Evolutionary conservation across 2,329 filamentous ascomycete genomes (phyloP).

Genomic region (Sclerotiophoma versabilis): DNA sequence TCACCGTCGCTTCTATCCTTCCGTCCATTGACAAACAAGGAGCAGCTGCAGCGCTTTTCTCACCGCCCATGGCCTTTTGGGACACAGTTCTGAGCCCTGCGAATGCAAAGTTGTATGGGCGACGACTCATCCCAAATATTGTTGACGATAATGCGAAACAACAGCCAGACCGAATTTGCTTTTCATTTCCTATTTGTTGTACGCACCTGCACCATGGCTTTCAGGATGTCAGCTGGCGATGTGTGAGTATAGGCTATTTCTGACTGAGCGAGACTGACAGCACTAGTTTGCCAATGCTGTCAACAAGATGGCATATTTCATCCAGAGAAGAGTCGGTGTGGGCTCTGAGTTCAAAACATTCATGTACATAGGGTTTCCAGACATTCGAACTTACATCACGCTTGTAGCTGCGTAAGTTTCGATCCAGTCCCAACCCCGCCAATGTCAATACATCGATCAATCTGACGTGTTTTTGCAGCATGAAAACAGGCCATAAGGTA

Average conservation of each 20-base stretch:
- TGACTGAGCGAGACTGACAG: constrained; percentile 20
- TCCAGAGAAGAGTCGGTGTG: constrained; percentile 38
- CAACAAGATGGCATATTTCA: constrained; percentile 42
- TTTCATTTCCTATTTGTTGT: constrained; percentile 29
- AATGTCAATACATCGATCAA: neutral
- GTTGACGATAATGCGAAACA: constrained; percentile 51
- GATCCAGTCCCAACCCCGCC: neutral
- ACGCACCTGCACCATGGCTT: constrained; percentile 34
- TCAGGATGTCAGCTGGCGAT: constrained; percentile 40
- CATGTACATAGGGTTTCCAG: constrained; percentile 42
- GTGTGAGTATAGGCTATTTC: constrained; percentile 34
- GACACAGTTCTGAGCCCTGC: constrained; percentile 34
- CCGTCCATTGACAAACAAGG: neutral
- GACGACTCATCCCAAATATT: constrained; percentile 34
- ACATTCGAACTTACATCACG: constrained; percentile 50
- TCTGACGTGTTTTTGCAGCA: constrained; percentile 19
- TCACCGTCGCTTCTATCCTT: constrained; percentile 11
- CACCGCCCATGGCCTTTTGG: constrained; percentile 37
- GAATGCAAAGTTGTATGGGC: constrained; percentile 27
- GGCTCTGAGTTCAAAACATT: constrained; percentile 38
- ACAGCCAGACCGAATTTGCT: constrained; percentile 32
- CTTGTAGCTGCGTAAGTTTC: constrained; percentile 46
- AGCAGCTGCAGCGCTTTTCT: neutral
- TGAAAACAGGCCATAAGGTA: constrained; percentile 55
- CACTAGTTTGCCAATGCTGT: constrained; percentile 41